Evolutionary conservation across 352 stramenopile species (phyloP).

Genomic region (Pythium monospermum): DNA sequence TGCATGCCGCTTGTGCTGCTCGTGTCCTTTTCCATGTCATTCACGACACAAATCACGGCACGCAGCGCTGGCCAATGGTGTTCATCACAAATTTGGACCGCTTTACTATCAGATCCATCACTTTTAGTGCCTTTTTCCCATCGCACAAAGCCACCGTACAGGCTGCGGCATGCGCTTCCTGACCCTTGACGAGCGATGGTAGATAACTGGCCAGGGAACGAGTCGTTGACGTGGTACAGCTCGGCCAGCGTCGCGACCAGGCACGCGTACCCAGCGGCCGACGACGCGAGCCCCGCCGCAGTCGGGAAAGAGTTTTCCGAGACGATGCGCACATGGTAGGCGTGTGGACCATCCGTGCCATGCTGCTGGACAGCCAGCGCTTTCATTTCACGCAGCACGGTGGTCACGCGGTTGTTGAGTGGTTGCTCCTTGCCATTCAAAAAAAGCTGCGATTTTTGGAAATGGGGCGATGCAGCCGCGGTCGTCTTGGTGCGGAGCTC

Average conservation of each 20-base stretch:
- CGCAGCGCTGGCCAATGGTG: constrained; percentile 92
- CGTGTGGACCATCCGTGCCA: constrained; percentile 10
- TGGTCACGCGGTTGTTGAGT: constrained; percentile 77
- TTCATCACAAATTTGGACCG: constrained; percentile 79
- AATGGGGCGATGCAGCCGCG: constrained; percentile 63
- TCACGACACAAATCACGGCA: constrained; percentile 96
- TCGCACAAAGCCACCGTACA: constrained; percentile 96
- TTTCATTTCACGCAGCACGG: constrained; percentile 66
- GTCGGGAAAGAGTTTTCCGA: constrained; percentile 99
- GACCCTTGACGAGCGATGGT: constrained; percentile 94
- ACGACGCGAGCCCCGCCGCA: constrained; percentile 95
- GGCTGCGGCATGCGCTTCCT: constrained; percentile 93
- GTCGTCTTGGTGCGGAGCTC: constrained; percentile 95
- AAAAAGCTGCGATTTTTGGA: constrained; percentile 90
- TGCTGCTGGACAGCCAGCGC: constrained; percentile 27
- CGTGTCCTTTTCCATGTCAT: constrained; percentile 95
- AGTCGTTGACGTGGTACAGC: constrained; percentile 85
- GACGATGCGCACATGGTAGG: constrained; percentile 87
- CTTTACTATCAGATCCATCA: constrained; percentile 71
- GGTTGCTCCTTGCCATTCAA: constrained; percentile 92
- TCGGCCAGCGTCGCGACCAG: constrained; percentile 89
- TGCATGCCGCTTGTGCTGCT: constrained; percentile 96
- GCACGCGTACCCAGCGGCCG: constrained; percentile 95
- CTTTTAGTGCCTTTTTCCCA: constrained; percentile 88
- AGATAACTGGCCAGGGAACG: constrained; percentile 87